Percentiles rank a stretch among this genome's conserved stretches.
These are phyloP conservation scores for Cercospora nicotianae DNA, from an alignment of 2,329 filamentous ascomycete genomes.

Conservation along the genomic window DNA sequence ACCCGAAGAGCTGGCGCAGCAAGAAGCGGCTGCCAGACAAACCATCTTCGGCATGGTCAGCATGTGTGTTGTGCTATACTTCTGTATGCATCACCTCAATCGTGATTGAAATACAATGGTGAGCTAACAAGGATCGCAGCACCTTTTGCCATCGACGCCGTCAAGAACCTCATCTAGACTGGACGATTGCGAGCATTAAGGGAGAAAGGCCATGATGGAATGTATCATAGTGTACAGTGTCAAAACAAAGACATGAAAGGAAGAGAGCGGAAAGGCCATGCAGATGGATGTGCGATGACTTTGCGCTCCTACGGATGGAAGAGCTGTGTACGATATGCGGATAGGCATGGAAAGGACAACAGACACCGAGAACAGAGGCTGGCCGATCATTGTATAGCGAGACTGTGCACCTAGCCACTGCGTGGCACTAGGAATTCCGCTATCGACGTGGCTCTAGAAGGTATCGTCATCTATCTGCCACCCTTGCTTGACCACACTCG, in stretches of 20 bases:
- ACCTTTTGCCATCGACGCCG: slow-evolving; percentile 57
- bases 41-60: slow-evolving; percentile 68
- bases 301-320: not conserved
- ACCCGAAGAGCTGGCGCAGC: slow-evolving; percentile 65
- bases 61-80: slow-evolving; percentile 68
- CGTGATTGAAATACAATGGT: too few relatives aligned
- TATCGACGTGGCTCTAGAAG: slow-evolving; percentile 37
- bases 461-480: slow-evolving; percentile 51
- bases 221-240: slow-evolving; percentile 36
- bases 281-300: not conserved
- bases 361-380: not conserved
- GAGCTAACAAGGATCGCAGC: slow-evolving; percentile 36
- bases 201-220: not conserved
- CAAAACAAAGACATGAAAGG: too few relatives aligned
- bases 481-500: slow-evolving; percentile 48
- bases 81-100: slow-evolving; percentile 59
- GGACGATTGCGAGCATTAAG: not conserved
- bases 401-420: not conserved
- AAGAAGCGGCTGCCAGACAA: slow-evolving; percentile 66
- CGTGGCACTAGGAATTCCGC: not conserved
- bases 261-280: too few relatives aligned
- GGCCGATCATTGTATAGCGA: not conserved
- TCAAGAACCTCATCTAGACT: slow-evolving; percentile 49
- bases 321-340: not conserved
- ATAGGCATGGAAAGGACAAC: not conserved